phyloP scores from a whole-genome alignment of 257 asterid species.

The Echium plantagineum region DNA sequence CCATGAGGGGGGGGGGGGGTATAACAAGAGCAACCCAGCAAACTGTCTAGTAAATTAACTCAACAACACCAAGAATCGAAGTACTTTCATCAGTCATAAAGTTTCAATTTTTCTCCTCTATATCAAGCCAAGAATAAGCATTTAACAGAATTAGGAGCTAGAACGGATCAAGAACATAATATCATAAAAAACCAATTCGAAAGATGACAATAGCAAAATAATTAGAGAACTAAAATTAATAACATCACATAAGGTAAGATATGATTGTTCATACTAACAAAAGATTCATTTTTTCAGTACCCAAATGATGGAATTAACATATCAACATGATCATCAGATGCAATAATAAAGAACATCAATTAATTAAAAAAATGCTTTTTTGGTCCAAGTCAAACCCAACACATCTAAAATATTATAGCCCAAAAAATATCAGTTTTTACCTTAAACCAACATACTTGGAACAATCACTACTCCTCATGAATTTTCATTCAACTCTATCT shows the following conservation, averaged over 20 bases:
- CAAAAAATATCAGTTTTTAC: constrained; percentile 25
- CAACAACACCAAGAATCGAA: background rate
- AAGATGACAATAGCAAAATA: background rate
- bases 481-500: background rate
- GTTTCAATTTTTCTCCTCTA: constrained; percentile 9
- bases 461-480: constrained; percentile 26
- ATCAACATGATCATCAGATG: constrained; percentile 12
- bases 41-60: background rate
- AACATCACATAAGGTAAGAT: constrained; percentile 21
- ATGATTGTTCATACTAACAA: constrained; percentile 17
- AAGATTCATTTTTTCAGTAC: constrained; percentile 5
- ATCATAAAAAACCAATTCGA: constrained; percentile 17
- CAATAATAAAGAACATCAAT: constrained; percentile 17
- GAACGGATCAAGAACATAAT: constrained; percentile 16
- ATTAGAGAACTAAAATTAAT: constrained; percentile 2
- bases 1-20: too few relatives aligned
- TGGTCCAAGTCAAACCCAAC: constrained; percentile 39
- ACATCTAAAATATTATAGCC: constrained; percentile 22
- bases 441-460: constrained; percentile 79
- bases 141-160: constrained; percentile 3
- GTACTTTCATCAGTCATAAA: constrained; percentile 1
- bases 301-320: constrained; percentile 12
- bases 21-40: background rate
- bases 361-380: constrained; percentile 6
- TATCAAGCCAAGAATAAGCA: constrained; percentile 9